Base-by-base conservation (phyloP, 2,329 filamentous ascomycete species). In the Colletotrichum phormii region DNA sequence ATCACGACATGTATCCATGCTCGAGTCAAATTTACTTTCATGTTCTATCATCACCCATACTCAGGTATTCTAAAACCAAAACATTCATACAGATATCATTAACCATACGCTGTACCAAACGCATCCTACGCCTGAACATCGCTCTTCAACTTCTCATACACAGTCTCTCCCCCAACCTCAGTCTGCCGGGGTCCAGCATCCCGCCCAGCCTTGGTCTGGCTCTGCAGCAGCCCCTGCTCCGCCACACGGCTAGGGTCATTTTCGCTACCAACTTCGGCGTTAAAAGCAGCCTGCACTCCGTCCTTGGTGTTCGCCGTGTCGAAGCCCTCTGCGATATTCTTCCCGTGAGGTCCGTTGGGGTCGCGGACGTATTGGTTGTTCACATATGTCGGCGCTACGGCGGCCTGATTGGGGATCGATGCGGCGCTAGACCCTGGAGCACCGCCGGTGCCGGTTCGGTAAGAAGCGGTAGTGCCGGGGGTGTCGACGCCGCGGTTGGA, bases 401-500 rank as follows among this genome's bases (percentile, higher is more conserved):
- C 79, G 24, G 65, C 77, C 29, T 75, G 61, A 64, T 63, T 58
- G 64, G 71, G 35, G 29, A 71, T 64, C 31, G 73, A 71, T 42
- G 69, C 55, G 54, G 53, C n/a, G 55, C 62, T 67, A 61, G 67
- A 59, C 37, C 66, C 31, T 53, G 64, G 29, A 67, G 65, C 29
- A 65, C 60, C 57, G 59, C 60, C 29, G 58, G 63, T 63, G 60
- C 49, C 29, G 60, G 53, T 31, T 35, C 26, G n/a, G 29, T 51
- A 26, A n/a, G 57, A 57, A 62, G 57, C 42, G 61, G 35, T 15
- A 55, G 80, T 84, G 11, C 80, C 86, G 4, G 90, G 87, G 61
- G 82, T 84, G 6, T 86, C 84, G 22, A 86, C 85, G 74, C 87
- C 84, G 29, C 86, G 84, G 82, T 94, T 93, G 69, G 87, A 80